Percentiles rank a stretch among this genome's conserved stretches.
These are phyloP conservation scores for Leptodontidium sp. DNA, from an alignment of 2,329 filamentous ascomycete species.

Conservation along the genomic window DNA sequence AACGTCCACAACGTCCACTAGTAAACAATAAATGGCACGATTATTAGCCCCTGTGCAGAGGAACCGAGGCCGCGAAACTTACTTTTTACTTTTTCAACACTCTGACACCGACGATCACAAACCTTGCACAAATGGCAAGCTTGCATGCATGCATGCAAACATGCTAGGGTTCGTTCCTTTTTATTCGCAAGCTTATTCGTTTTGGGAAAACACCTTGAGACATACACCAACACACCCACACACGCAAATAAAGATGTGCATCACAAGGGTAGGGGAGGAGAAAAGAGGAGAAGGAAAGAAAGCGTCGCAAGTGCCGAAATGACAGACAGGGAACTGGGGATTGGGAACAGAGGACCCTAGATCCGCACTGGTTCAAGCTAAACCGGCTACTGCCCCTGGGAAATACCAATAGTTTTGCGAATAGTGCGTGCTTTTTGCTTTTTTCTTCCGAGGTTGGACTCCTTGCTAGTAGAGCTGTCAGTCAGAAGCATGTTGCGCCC, in stretches of 20 bases:
- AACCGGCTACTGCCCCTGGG: background rate
- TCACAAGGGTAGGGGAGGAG: background rate
- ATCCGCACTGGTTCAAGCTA: background rate
- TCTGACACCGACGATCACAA: conserved; percentile 15
- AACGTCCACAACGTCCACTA: background rate
- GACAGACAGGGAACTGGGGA: background rate
- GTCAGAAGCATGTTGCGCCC: conserved; percentile 1
- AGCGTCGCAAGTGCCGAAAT: conserved; percentile 7
- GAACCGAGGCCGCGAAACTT: background rate
- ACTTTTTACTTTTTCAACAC: background rate
- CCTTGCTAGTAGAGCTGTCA: conserved; percentile 18
- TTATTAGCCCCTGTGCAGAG: background rate
- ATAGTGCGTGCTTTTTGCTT: conserved; percentile 12
- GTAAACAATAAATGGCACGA: background rate
- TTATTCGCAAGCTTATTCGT: conserved; percentile 9
- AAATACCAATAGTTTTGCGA: background rate
- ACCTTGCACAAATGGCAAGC: background rate
- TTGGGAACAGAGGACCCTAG: background rate
- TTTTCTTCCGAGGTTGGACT: background rate
- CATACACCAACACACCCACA: too few species aligned
- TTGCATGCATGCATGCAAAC: too few species aligned
- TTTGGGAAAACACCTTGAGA: conserved; percentile 4
- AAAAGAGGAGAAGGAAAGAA: background rate
- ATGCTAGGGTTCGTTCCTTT: background rate
- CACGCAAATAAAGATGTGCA: background rate